Base-by-base conservation (phyloP, 176 grass and related monocot species). In the Metroxylon sagu region DNA sequence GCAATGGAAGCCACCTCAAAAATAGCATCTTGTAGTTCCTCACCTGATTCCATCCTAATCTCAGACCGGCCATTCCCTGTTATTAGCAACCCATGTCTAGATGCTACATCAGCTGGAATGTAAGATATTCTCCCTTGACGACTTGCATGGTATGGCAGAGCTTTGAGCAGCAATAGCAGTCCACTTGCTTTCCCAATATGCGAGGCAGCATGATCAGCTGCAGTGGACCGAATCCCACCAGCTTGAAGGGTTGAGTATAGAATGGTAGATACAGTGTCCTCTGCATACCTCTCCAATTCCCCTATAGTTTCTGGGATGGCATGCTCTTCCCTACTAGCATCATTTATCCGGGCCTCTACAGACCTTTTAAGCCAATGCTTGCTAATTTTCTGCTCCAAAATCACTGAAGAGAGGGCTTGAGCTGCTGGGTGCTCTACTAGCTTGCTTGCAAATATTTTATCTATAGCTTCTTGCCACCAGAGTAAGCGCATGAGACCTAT, bases 301-400 rank as follows among this genome's bases (percentile, higher is more conserved):
- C 71, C 16, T 19, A 67, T 18, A 1, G 71, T 79, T 74, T 76
- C 74, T 0, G 80, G 83, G 52, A 90, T 74, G 25, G 49, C 59
- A 61, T 58, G 56, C 1, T 87, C 83, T 0, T 87, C 91, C 17
- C 48, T 71, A 63, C 84, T 96, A 5, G 80, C 91, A 0, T 96
- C 91, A 18, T 70, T 82, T 51, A 96, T 90, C 80, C 91, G 79
- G 0, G 86, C 83, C 49, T 96, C 83, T 5, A 96, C 19, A 1
- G 83, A 90, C 49, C 91, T 61, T 75, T 79, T 96, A 25, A 96
- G 80, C 91, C 91, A 90, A n/a, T 96, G 86, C 71, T 87, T 96
- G 61, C 77, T 84, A 6, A 96, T 71, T 69, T 84, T 87, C 4
- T 75, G 69, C 17, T 87, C 79, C 0, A 71, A 74, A 59, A 87